phyloP scores from a whole-genome alignment of 2,329 filamentous ascomycete species.

The Elsinoe perseae region DNA sequence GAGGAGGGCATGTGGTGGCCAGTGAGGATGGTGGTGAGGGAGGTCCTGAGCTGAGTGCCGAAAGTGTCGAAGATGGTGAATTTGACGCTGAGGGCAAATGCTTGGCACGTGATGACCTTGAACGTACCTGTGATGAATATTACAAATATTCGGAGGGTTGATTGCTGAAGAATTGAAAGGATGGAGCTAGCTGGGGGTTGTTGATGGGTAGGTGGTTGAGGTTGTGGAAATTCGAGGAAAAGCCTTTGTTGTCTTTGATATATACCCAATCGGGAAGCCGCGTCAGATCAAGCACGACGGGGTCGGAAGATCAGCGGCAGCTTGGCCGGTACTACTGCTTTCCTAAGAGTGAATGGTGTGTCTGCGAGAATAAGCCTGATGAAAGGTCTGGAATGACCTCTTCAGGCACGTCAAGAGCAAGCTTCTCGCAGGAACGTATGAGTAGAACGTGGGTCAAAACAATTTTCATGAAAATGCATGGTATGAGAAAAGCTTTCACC shows the following conservation, averaged over 20 bases:
- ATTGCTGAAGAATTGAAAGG: background rate
- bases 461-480: background rate
- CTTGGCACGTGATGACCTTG: background rate
- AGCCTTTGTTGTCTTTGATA: too few relatives aligned
- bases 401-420: background rate
- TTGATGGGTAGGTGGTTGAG: too few relatives aligned
- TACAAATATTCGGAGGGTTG: background rate
- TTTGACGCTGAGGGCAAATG: background rate
- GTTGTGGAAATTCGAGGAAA: too few relatives aligned
- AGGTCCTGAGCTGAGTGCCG: background rate
- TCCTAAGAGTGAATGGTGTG: too few relatives aligned
- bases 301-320: too few relatives aligned
- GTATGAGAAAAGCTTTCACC: conserved; percentile 3
- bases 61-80: background rate
- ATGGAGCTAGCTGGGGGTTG: too few relatives aligned
- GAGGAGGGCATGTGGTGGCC: background rate
- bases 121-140: background rate
- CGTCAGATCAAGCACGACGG: too few relatives aligned
- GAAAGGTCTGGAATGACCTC: too few relatives aligned
- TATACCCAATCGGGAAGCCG: too few relatives aligned
- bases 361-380: too few relatives aligned
- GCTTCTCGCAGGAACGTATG: too few relatives aligned
- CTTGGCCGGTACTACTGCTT: too few relatives aligned
- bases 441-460: background rate
- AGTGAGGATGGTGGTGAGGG: background rate